Percentiles rank a stretch among this genome's conserved stretches.
phyloP scores from a whole-genome alignment of 345 rosid species.

The Garcia nutans region DNA sequence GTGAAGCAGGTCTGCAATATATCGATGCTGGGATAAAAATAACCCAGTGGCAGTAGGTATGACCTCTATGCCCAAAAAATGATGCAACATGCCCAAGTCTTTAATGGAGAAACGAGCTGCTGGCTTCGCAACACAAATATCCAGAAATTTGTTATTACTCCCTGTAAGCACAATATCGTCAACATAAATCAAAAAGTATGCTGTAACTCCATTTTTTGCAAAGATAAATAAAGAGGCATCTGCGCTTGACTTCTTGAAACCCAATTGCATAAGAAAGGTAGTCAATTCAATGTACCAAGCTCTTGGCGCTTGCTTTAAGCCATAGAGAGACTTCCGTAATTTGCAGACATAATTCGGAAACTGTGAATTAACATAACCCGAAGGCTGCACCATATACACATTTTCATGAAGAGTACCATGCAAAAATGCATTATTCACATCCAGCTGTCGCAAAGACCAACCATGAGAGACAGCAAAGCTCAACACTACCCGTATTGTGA shows the following conservation, averaged over 20 bases:
- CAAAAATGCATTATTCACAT: no score
- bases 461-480: no score
- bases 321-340: neutral
- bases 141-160: neutral
- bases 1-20: neutral
- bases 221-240: neutral
- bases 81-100: neutral
- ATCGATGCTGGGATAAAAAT: slow-evolving; percentile 2
- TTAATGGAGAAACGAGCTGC: neutral
- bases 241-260: neutral
- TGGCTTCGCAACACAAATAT: neutral
- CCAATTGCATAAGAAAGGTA: neutral
- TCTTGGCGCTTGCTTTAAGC: neutral
- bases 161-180: neutral
- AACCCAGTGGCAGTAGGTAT: neutral
- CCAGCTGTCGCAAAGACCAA: no score
- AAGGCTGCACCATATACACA: neutral
- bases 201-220: neutral
- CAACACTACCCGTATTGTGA: no score
- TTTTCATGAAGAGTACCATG: neutral
- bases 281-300: neutral
- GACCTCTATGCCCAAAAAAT: neutral
- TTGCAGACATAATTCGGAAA: neutral
- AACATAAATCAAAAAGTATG: neutral
- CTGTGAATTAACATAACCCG: neutral